These are phyloP conservation scores for Sedum album DNA, from an alignment of 164 flowering plant genomes.

Conservation along the genomic window DNA sequence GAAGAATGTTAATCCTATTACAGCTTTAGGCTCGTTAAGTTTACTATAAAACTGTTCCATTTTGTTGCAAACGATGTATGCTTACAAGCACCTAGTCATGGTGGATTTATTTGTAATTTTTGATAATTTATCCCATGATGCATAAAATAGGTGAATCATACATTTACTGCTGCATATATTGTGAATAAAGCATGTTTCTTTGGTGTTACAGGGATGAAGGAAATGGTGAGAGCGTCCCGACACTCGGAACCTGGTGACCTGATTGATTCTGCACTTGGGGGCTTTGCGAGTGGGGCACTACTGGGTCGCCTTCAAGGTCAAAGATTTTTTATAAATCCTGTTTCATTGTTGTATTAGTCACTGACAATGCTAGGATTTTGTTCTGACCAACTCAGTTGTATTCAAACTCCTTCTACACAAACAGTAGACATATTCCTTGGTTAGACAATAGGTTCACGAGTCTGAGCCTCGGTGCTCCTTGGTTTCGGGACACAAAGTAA, in stretches of 20 bases:
- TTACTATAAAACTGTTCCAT: too few species aligned
- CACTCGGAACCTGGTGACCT: conserved; percentile 64
- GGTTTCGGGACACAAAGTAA: background rate
- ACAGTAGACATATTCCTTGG: background rate
- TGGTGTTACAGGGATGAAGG: conserved; percentile 65
- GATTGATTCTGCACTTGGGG: conserved; percentile 70
- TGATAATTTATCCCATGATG: too few species aligned
- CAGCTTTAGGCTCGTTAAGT: too few species aligned
- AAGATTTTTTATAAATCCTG: background rate
- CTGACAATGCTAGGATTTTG: background rate
- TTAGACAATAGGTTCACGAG: background rate
- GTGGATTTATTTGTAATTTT: too few species aligned
- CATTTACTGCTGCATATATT: background rate
- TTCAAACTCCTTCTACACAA: background rate
- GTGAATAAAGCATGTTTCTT: conserved; percentile 7
- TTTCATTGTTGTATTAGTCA: background rate
- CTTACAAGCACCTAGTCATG: too few species aligned
- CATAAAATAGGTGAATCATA: background rate
- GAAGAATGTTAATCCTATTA: too few species aligned
- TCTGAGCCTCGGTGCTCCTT: background rate
- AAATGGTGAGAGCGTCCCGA: conserved; percentile 61
- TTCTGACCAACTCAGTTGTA: background rate
- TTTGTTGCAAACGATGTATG: too few species aligned
- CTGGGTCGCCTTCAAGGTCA: conserved; percentile 94
- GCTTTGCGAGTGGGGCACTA: conserved; percentile 71